Conservation (phyloP, 306 rosid genomes). For the Hippophae tibetana region DNA sequence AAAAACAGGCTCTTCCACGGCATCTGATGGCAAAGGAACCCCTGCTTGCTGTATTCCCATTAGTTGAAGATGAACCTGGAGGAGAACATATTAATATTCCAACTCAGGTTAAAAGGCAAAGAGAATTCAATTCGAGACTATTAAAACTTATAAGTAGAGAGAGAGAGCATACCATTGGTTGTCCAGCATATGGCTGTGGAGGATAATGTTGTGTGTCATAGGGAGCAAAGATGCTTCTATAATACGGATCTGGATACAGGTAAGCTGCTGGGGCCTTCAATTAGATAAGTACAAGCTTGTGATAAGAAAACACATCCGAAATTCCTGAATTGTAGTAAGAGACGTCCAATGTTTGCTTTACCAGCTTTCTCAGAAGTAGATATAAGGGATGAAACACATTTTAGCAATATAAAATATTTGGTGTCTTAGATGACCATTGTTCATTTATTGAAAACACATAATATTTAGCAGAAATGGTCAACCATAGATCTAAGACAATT, state of each 20-base stretch:
- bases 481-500: no score
- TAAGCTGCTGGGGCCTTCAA: slow-evolving; percentile 71
- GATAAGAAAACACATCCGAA: slow-evolving; percentile 9
- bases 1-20: slow-evolving; percentile 88
- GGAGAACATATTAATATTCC: slow-evolving; percentile 9
- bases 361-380: no score
- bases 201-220: slow-evolving; percentile 72
- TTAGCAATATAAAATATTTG: no score
- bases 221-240: slow-evolving; percentile 92
- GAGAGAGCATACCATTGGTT: slow-evolving; percentile 63
- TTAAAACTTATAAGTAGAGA: neutral
- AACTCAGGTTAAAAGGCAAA: neutral
- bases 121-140: slow-evolving; percentile 5
- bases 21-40: slow-evolving; percentile 78
- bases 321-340: no score
- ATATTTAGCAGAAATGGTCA: no score
- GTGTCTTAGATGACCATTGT: no score
- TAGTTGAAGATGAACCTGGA: slow-evolving; percentile 51
- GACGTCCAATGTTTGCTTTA: no score
- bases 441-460: no score
- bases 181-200: slow-evolving; percentile 74
- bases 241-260: slow-evolving; percentile 92
- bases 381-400: no score
- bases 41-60: slow-evolving; percentile 62
- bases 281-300: slow-evolving; percentile 12